phyloP scores from a whole-genome alignment of 169 alveolate genomes.

The Toxoplasma gondii region DNA sequence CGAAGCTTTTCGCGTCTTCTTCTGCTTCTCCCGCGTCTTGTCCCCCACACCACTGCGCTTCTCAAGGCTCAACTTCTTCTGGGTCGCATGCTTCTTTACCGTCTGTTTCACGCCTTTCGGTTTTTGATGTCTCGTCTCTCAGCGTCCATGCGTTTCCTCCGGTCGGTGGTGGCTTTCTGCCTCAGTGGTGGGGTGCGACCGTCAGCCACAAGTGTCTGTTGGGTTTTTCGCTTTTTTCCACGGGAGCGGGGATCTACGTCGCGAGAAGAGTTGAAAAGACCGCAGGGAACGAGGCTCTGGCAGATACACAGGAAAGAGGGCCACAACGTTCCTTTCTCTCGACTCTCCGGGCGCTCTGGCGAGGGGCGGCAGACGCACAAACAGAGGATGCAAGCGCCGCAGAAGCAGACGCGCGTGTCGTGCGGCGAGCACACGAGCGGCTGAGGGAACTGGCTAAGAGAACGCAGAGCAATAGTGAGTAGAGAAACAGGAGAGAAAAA shows the following conservation, averaged over 20 bases:
- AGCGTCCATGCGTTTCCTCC: background rate
- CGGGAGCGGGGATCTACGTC: background rate
- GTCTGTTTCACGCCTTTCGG: background rate
- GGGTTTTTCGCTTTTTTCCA: background rate
- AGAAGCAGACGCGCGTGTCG: background rate
- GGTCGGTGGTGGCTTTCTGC: background rate
- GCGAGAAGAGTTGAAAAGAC: background rate
- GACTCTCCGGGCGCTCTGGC: background rate
- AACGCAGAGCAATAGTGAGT: background rate
- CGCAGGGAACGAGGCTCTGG: background rate
- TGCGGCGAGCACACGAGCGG: background rate
- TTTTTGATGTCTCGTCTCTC: background rate
- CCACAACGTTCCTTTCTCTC: background rate
- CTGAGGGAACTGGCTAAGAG: background rate
- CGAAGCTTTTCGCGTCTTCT: background rate
- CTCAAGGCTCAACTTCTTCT: background rate
- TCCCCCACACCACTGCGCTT: background rate
- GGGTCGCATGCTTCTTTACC: no score
- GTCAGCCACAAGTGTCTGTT: background rate
- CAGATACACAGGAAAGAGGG: background rate
- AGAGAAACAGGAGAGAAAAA: background rate
- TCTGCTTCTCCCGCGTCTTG: background rate
- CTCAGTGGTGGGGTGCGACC: constrained; percentile 19
- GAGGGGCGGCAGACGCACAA: background rate
- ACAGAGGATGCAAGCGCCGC: background rate